Conservation (phyloP, 192 early-diverging fungal species). For the Dimargaris cristalligena region DNA sequence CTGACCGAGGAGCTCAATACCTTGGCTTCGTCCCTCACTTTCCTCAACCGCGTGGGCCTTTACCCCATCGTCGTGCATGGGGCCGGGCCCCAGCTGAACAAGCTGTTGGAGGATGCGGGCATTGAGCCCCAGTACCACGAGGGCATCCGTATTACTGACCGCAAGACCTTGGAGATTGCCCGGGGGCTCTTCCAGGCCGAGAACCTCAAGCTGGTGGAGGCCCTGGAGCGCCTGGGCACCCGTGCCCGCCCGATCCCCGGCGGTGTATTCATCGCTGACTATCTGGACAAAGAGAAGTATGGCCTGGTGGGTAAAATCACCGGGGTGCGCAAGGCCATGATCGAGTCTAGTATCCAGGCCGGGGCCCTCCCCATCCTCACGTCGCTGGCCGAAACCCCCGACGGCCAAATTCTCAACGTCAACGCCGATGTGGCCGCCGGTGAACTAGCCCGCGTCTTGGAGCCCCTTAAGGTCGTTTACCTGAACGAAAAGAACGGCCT, state of each 20-base stretch:
- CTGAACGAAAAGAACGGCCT: conserved; percentile 97
- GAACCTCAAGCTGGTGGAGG: conserved; percentile 94
- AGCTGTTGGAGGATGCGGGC: conserved; percentile 72
- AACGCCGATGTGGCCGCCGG: conserved; percentile 98
- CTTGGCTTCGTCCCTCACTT: conserved; percentile 85
- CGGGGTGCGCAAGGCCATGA: conserved; percentile 77
- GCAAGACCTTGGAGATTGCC: conserved; percentile 81
- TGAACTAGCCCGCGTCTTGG: conserved; percentile 86
- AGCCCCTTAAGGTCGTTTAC: conserved; percentile 95
- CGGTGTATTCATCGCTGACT: conserved; percentile 93
- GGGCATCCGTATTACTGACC: conserved; percentile 94
- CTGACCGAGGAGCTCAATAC: conserved; percentile 90
- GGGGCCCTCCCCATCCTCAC: conserved; percentile 93
- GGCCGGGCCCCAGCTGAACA: conserved; percentile 92
- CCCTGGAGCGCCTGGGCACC: conserved; percentile 86
- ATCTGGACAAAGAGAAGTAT: conserved; percentile 89
- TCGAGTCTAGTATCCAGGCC: conserved; percentile 84
- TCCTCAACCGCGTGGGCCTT: conserved; percentile 90
- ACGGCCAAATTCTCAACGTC: conserved; percentile 94
- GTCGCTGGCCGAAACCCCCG: conserved; percentile 84
- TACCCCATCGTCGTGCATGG: conserved; percentile 98
- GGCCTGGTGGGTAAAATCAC: conserved; percentile 85
- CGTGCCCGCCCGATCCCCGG: conserved; percentile 90
- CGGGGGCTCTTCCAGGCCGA: conserved; percentile 87
- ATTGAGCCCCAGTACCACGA: conserved; percentile 94